Percentiles rank a stretch among this genome's conserved stretches.
phyloP scores from a whole-genome alignment of 805 yeast genomes.

The Lipomyces sp. region DNA sequence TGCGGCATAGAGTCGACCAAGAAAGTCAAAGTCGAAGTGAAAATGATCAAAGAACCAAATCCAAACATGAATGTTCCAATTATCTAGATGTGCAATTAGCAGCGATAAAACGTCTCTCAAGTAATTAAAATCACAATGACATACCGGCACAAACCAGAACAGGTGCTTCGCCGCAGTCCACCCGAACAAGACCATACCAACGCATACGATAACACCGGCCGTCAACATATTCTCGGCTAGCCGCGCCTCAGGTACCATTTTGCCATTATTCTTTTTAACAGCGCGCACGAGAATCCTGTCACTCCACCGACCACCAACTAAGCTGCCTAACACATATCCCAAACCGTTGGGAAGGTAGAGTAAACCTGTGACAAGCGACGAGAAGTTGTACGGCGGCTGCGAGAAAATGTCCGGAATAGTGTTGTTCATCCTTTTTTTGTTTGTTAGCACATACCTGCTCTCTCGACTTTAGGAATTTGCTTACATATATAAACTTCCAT shows the following conservation, averaged over 20 bases:
- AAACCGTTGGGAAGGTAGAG: constrained; percentile 84
- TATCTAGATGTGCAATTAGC: constrained; percentile 18
- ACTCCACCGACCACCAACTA: constrained; percentile 82
- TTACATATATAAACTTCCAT: constrained; percentile 65
- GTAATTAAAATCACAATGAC: background rate
- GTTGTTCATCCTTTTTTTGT: constrained; percentile 58
- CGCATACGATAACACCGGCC: constrained; percentile 67
- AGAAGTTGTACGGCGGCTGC: constrained; percentile 69
- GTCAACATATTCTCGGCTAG: constrained; percentile 72
- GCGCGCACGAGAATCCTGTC: constrained; percentile 64
- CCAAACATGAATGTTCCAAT: constrained; percentile 84
- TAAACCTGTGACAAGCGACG: constrained; percentile 68
- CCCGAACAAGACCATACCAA: constrained; percentile 73
- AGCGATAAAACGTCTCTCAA: background rate
- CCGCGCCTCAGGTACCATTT: constrained; percentile 74
- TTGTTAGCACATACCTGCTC: background rate
- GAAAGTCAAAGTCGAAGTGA: constrained; percentile 80
- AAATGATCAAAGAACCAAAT: constrained; percentile 79
- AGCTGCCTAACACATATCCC: constrained; percentile 72
- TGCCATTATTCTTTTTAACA: constrained; percentile 62
- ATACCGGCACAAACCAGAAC: constrained; percentile 76
- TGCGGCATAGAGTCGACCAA: constrained; percentile 86
- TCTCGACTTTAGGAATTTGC: background rate
- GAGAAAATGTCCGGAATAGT: constrained; percentile 68
- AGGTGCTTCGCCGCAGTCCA: constrained; percentile 73